These are phyloP conservation scores for Ensete glaucum DNA, from an alignment of 176 grass and related monocot genomes.

Conservation along the genomic window DNA sequence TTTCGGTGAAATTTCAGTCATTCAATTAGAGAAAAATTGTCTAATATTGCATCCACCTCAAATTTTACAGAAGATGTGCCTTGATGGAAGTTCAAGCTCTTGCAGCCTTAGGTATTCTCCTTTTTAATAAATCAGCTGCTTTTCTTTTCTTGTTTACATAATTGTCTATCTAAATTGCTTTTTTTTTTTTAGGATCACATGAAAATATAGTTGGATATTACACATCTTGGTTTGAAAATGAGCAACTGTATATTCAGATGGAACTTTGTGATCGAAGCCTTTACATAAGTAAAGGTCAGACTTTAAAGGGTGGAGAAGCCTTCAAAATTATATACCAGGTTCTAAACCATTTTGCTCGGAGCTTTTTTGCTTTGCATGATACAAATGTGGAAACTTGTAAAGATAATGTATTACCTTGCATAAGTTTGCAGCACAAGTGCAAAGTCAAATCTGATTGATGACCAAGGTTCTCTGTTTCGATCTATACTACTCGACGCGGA, in stretches of 20 bases:
- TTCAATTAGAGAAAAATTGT: not conserved
- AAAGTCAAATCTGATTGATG: no score
- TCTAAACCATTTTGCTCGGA: slow-evolving; percentile 8
- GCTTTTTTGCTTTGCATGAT: not conserved
- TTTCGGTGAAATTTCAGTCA: not conserved
- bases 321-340: slow-evolving; percentile 84
- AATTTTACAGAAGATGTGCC: slow-evolving; percentile 46
- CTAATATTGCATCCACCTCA: not conserved
- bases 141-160: not conserved
- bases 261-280: slow-evolving; percentile 71
- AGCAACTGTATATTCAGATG: slow-evolving; percentile 88
- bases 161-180: slow-evolving; percentile 1
- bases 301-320: slow-evolving; percentile 42
- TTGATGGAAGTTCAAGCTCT: slow-evolving; percentile 98
- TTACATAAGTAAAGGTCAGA: slow-evolving; percentile 31
- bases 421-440: no score
- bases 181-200: slow-evolving; percentile 52
- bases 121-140: not conserved
- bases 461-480: no score
- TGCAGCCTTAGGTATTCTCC: slow-evolving; percentile 60
- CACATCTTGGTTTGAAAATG: slow-evolving; percentile 94
- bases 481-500: no score
- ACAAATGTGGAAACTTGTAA: no score
- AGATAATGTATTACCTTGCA: no score
- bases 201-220: slow-evolving; percentile 92